Conservation (phyloP, 495 filamentous ascomycete species). For the Trichoderma gamsii region DNA sequence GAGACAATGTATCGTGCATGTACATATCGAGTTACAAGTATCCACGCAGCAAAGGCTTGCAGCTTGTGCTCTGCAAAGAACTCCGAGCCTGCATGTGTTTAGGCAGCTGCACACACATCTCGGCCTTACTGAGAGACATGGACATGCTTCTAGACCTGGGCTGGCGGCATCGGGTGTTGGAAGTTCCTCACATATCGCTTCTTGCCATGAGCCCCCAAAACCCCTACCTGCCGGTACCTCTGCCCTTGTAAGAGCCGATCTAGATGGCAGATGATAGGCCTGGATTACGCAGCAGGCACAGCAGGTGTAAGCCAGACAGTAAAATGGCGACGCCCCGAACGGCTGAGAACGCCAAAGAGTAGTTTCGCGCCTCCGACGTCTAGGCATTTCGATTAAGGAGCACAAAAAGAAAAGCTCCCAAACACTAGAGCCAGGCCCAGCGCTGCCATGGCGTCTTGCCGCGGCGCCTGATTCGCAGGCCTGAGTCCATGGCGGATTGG, state of each 20-base stretch:
- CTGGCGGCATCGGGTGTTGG: too few relatives aligned
- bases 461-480: conserved; percentile 7
- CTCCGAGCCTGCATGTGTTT: background rate
- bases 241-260: too few relatives aligned
- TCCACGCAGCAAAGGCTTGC: background rate
- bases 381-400: background rate
- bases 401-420: background rate
- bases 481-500: background rate
- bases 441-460: background rate
- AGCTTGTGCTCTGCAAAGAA: background rate
- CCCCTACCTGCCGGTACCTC: too few relatives aligned
- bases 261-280: too few relatives aligned
- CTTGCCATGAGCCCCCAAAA: too few relatives aligned
- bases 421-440: background rate
- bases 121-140: conserved; percentile 12
- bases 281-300: too few relatives aligned
- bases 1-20: background rate
- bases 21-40: background rate
- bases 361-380: conserved; percentile 6
- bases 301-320: too few relatives aligned
- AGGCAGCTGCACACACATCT: conserved; percentile 9
- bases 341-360: conserved; percentile 1
- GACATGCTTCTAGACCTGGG: background rate
- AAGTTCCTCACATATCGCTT: too few relatives aligned
- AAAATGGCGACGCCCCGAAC: background rate